These are phyloP conservation scores for Nitzschia palea DNA, from an alignment of 108 stramenopile genomes.

Conservation along the genomic window DNA sequence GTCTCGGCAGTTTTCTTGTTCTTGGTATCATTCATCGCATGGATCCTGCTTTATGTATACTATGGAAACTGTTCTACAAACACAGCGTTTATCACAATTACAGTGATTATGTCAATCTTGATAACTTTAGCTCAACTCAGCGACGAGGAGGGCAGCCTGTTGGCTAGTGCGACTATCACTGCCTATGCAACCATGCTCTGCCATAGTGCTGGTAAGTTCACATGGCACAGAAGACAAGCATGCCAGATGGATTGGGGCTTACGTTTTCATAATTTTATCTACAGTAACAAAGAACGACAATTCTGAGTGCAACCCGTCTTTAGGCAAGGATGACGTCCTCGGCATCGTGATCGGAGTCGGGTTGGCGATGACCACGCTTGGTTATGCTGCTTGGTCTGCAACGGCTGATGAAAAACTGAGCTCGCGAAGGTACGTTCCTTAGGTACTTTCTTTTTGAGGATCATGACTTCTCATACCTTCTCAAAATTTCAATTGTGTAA, in stretches of 20 bases:
- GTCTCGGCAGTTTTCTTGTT: constrained; percentile 65
- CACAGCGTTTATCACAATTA: constrained; percentile 82
- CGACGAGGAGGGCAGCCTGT: constrained; percentile 75
- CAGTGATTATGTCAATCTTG: constrained; percentile 61
- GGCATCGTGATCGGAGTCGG: constrained; percentile 76
- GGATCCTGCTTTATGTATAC: constrained; percentile 74
- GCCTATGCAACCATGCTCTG: constrained; percentile 85
- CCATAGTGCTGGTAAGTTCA: constrained; percentile 61
- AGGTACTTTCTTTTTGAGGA: background rate
- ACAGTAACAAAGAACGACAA: constrained; percentile 74
- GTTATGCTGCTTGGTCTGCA: constrained; percentile 80
- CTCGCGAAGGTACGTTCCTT: constrained; percentile 5
- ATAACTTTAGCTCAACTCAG: constrained; percentile 65
- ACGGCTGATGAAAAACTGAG: constrained; percentile 51
- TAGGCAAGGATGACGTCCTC: constrained; percentile 66
- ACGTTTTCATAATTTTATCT: background rate
- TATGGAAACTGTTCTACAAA: constrained; percentile 81
- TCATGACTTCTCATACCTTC: background rate
- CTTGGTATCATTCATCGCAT: constrained; percentile 58
- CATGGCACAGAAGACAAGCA: background rate
- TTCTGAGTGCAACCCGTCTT: constrained; percentile 77
- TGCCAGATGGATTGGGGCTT: background rate
- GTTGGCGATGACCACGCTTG: constrained; percentile 68
- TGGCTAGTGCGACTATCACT: constrained; percentile 82
- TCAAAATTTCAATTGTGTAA: background rate